Evolutionary conservation across 495 filamentous ascomycete species (phyloP).

Genomic region (Tetracladium marchalianum): DNA sequence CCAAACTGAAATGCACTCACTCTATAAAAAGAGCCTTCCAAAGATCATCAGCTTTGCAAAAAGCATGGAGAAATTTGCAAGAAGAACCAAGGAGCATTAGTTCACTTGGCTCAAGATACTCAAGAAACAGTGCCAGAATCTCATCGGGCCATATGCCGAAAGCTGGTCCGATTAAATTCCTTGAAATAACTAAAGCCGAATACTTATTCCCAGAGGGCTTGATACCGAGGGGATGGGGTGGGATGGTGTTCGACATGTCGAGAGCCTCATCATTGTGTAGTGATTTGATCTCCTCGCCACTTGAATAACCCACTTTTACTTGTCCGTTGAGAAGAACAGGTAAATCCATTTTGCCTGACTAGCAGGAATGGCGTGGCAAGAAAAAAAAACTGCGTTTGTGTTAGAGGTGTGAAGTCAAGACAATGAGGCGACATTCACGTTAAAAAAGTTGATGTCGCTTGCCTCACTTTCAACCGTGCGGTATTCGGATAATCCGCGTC

Average conservation of each 20-base stretch:
- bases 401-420: too few species aligned
- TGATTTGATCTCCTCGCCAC: too few species aligned
- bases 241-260: slow-evolving; percentile 33
- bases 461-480: too few species aligned
- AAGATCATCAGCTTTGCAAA: slow-evolving; percentile 73
- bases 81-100: slow-evolving; percentile 64
- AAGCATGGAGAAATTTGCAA: slow-evolving; percentile 85
- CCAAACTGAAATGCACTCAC: slow-evolving; percentile 48
- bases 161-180: slow-evolving; percentile 45
- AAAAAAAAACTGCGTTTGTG: too few species aligned
- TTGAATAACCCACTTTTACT: too few species aligned
- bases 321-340: too few species aligned
- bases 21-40: slow-evolving; percentile 81
- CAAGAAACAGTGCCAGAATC: slow-evolving; percentile 63
- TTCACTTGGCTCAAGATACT: slow-evolving; percentile 54
- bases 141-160: slow-evolving; percentile 71
- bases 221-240: slow-evolving; percentile 73
- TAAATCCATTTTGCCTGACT: too few species aligned
- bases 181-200: slow-evolving; percentile 52
- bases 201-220: slow-evolving; percentile 87
- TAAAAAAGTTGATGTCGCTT: too few species aligned
- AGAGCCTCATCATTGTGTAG: too few species aligned
- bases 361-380: too few species aligned
- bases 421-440: too few species aligned
- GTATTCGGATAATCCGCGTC: too few species aligned